Evolutionary conservation across 192 early-diverging fungal species (phyloP), one percentile per base, ranked within the genome.

Genomic region (Coemansia sp.): DNA sequence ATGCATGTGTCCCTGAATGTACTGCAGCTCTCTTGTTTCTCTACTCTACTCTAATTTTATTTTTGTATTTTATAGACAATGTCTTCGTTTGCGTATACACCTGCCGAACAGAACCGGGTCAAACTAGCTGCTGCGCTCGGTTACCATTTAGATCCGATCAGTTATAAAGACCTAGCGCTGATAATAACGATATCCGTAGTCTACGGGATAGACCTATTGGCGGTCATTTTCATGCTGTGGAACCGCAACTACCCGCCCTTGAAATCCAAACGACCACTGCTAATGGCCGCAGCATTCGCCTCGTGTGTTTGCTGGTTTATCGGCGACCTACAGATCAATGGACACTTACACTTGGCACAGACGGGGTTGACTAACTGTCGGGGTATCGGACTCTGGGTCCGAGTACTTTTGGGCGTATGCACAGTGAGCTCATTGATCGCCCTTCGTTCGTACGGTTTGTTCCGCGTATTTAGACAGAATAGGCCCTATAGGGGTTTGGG

Each of bases 321-420:
- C 18, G 83, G 83, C 43, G 83, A 85, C 65, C 20, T 78, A 6
- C 75, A 85, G 16, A 78, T 85, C 47, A 85, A 81, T 68, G 83
- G 83, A 1, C 75, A 78, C 36, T 70, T 85, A n/a, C 78, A 80
- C 39, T 49, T 75, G 16, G 57, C 41, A 2, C 55, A 61, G 12
- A 66, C 73, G 1, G 40, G 46, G 20, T 41, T 80, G 58, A 71
- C 68, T 1, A 74, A 73, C 31, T 85, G 83, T 60, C 61, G 64
- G 27, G 70, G 69, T 8, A 68, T 76, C 38, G 83, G 83, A 13
- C 67, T 85, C 16, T 85, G 83, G 83, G 22, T 85, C 18, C 66
- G 83, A 13, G 75, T 81, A 27, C 69, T 85, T 8, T 57, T 85
- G 3, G 83, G 83, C 10, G 79, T 85, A 39, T 82, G 80, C 36